Evolutionary conservation across 225 moss, liverwort and hornwort species (phyloP).

Genomic region (Thuidium tamariscinum): DNA sequence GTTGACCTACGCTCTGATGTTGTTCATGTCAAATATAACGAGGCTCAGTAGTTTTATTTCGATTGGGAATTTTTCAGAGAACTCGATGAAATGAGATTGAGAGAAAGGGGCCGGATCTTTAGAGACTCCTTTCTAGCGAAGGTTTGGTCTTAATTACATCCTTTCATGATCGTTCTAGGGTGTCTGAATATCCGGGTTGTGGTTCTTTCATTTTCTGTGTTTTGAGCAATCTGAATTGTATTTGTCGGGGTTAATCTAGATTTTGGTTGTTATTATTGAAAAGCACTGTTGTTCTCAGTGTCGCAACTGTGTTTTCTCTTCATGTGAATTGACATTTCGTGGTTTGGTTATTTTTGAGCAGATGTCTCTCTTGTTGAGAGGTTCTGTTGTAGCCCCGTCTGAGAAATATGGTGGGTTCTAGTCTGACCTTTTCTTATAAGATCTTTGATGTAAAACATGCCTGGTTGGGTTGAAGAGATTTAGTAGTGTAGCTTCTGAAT

Average conservation of each 20-base stretch:
- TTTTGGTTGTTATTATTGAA: not conserved
- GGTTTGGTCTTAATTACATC: slow-evolving; percentile 16
- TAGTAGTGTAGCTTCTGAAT: not conserved
- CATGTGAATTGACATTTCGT: not conserved
- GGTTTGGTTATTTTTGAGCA: slow-evolving; percentile 12
- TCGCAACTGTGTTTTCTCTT: not conserved
- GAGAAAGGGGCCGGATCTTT: slow-evolving; percentile 81
- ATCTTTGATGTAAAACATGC: not conserved
- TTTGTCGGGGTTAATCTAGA: not conserved
- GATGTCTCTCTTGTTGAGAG: slow-evolving; percentile 85
- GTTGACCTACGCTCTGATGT: not conserved
- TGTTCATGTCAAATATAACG: not conserved
- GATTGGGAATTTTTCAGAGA: slow-evolving; percentile 31
- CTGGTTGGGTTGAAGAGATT: not conserved
- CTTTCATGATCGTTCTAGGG: not conserved
- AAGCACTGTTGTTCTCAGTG: not conserved
- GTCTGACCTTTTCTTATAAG: not conserved
- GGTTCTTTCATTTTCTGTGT: not conserved
- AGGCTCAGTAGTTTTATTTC: not conserved
- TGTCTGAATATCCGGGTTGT: not conserved
- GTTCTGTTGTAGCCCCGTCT: slow-evolving; percentile 86
- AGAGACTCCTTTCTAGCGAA: slow-evolving; percentile 87
- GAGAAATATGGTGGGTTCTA: slow-evolving; percentile 65
- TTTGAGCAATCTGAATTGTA: not conserved
- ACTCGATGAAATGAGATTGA: slow-evolving; percentile 74